These are phyloP conservation scores for Petunia axillaris DNA, from an alignment of 257 asterid species.

Conservation along the genomic window DNA sequence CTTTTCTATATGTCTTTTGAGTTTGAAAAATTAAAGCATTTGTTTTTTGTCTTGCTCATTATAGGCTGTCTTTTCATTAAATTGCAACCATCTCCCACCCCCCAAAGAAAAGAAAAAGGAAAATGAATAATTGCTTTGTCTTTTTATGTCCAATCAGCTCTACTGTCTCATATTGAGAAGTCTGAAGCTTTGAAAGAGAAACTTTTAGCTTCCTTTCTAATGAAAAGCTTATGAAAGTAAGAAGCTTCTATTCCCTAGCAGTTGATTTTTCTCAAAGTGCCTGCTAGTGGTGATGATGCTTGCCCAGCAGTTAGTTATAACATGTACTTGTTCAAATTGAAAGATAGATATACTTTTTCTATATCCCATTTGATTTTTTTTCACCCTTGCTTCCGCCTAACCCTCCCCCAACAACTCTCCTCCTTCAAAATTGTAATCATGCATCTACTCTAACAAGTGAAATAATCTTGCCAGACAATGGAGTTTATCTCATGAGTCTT, in stretches of 20 bases:
- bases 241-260: no score
- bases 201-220: no score
- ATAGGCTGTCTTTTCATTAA: neutral
- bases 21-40: constrained; percentile 10
- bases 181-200: constrained; percentile 1
- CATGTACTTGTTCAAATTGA: neutral
- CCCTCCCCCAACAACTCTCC: constrained; percentile 7
- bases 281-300: constrained; percentile 2
- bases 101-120: neutral
- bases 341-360: constrained; percentile 9
- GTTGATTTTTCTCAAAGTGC: neutral
- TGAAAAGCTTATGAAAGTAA: no score
- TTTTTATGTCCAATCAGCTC: no score
- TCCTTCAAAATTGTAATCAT: neutral
- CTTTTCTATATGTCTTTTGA: neutral
- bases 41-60: neutral
- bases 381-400: neutral
- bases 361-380: neutral
- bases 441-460: neutral
- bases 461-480: no score
- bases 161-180: constrained; percentile 3
- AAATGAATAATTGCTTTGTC: neutral
- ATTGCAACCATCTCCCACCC: neutral
- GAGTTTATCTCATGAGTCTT: no score
- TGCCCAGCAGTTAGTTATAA: neutral